These are phyloP conservation scores for Salix brachista DNA, from an alignment of 345 rosid species.

Conservation along the genomic window DNA sequence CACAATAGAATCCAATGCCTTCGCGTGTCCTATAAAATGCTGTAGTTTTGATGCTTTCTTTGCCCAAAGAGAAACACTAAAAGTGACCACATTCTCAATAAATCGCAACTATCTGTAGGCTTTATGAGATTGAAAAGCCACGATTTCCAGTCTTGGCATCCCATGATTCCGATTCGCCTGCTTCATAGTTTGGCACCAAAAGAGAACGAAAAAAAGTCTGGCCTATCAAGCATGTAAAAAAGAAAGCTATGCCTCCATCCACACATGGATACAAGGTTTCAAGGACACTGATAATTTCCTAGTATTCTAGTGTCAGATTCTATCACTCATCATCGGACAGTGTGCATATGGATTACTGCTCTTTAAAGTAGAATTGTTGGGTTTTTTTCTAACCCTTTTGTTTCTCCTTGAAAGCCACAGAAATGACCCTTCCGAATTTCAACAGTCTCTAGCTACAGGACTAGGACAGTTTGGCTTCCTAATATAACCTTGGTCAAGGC, in stretches of 20 bases:
- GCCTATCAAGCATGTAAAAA: neutral
- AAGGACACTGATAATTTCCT: neutral
- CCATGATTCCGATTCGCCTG: neutral
- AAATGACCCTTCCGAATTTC: constrained; percentile 40
- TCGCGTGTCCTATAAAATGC: neutral
- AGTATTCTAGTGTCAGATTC: neutral
- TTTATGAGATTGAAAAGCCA: neutral
- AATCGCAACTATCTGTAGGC: neutral
- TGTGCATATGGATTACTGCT: too few species aligned
- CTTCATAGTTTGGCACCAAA: constrained; percentile 10
- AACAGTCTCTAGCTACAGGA: constrained; percentile 37
- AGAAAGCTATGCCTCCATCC: neutral
- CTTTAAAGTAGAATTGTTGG: too few species aligned
- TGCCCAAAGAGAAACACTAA: neutral
- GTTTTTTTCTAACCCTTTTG: constrained; percentile 18
- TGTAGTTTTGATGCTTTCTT: constrained; percentile 4
- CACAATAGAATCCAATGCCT: constrained; percentile 21
- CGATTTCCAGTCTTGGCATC: neutral
- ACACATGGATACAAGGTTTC: neutral
- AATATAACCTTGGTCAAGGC: constrained; percentile 17
- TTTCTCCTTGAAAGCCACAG: constrained; percentile 40
- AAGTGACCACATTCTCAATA: neutral
- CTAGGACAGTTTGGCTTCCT: constrained; percentile 39
- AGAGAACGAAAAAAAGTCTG: neutral
- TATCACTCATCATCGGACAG: neutral